Base-by-base conservation (phyloP, 2,329 filamentous ascomycete species). In the Cladosporium austrohemisphaericum region DNA sequence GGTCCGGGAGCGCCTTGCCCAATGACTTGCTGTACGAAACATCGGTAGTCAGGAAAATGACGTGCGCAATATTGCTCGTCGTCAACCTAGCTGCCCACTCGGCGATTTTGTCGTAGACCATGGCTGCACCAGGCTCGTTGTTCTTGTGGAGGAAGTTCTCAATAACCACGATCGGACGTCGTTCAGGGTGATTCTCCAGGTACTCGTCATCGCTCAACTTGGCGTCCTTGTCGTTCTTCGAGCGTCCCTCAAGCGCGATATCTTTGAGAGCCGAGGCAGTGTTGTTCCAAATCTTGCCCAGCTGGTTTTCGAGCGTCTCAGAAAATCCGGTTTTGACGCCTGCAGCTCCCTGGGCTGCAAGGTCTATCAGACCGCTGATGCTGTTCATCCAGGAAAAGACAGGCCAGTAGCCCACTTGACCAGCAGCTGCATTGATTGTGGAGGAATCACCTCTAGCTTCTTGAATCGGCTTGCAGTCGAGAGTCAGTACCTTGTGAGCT, bases 331-430 rank as follows among this genome's bases (percentile, higher is more conserved):
- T 87, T 70, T 97, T 96, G 51, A 94, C 87, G 10, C 92, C 92
- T 16, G 92, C 95, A 10, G 93, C 93, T 59, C 91, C 88, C 66
- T 96, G 92, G 1, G 93, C 88, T 18, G 92, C 93, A 29, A 97
- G 79, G 60, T 97, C 93, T 55, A 95, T 76, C 70, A 96, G 81
- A 65, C 90, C 95, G 69, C 88, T 95, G 57, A 97, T 81, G 62
- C 84, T 95, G 68, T 97, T 96, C 71, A 94, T 86, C 88, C 91
- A 97, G 0, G 88, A 94, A 66, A 98, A 98, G 0, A 98, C 83
- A 0, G 93, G 93, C 7, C 87, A 78, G 65, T 96, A 97, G 7
- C 93, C 92, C 41, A 97, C 91, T 55, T 91, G 82, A 1, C 76
- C 72, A 1, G 92, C 93, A 5, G 93, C 83, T 32, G 85, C 83